Conservation (phyloP, 2,329 filamentous ascomycete species). For the Exophiala spinifera region DNA sequence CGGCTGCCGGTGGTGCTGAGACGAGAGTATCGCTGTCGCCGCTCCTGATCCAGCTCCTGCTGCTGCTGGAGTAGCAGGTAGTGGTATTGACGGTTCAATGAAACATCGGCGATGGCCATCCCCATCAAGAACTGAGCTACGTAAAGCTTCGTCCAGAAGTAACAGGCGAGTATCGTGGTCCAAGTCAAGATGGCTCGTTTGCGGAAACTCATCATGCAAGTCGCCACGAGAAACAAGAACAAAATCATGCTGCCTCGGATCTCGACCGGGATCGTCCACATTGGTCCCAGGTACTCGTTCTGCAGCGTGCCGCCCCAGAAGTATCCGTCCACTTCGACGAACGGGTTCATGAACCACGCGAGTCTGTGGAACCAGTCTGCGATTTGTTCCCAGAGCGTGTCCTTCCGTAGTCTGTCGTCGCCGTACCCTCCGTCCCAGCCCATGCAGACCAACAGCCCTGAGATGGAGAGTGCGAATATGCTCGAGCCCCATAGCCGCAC, state of each 20-base stretch:
- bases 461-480: slow-evolving; percentile 26
- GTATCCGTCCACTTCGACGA: slow-evolving; percentile 7
- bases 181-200: slow-evolving; percentile 7
- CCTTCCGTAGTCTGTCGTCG: neutral
- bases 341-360: slow-evolving; percentile 9
- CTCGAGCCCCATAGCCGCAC: slow-evolving; percentile 35
- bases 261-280: slow-evolving; percentile 33
- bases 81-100: neutral
- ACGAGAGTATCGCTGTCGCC: neutral
- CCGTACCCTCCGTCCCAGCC: neutral
- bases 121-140: slow-evolving; percentile 10
- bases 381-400: slow-evolving; percentile 3
- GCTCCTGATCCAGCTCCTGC: too few relatives aligned
- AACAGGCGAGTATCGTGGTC: slow-evolving; percentile 1
- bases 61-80: too few relatives aligned
- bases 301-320: neutral
- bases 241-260: slow-evolving; percentile 30
- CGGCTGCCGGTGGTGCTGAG: too few relatives aligned
- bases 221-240: slow-evolving; percentile 11
- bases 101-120: slow-evolving; percentile 12
- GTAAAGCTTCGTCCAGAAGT: slow-evolving; percentile 5
- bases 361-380: neutral
- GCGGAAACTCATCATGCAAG: slow-evolving; percentile 5
- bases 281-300: slow-evolving; percentile 23
- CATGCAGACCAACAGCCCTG: slow-evolving; percentile 17